Evolutionary conservation across 2,329 filamentous ascomycete species (phyloP), one percentile per base, ranked within the genome.

Genomic region (Scedosporium minutisporum): DNA sequence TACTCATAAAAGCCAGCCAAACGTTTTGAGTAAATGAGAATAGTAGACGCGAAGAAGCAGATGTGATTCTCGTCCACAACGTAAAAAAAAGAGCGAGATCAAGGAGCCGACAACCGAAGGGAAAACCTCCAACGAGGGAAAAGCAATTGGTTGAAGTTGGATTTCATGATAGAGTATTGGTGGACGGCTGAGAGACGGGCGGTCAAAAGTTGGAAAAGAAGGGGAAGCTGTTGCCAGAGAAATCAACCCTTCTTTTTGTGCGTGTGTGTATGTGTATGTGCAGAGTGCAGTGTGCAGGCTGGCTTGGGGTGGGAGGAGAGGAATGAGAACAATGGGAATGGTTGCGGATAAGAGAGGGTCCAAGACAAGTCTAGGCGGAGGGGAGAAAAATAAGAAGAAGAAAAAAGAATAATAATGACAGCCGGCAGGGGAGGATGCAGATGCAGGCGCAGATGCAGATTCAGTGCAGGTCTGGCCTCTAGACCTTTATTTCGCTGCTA

Each of bases 51-150:
- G 21, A 44, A 25, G 23, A 21, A 23, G 14, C 7, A 29, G 44
- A 42, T 16, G 27, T 16, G 12, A 23, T 58, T 44, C 10, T 62
- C 29, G 60, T 38, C n/a, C 7, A 42, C 9, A n/a, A 53, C 4
- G 46, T 51, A 23, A 57, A 57, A 7, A 57, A 14, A 16, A 29
- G 25, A 29, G 16, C 16, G 21, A n/a, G n/a, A 53, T 76, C 74
- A 76, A 68, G 74, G 74, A 65, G 73, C 74, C 68, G 70, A 66
- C 64, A 72, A 70, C 74, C 74, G 72, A 65, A 73, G 74, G 64
- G 74, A 68, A 64, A 76, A 73, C 66, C 74, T 76, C 74, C 74
- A 71, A 67, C 69, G 71, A 68, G 74, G 73, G 75, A 73, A 76
- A 69, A 70, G 71, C 69, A 69, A 71, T 69, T 66, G 68, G 67